Percentiles rank a stretch among this genome's conserved stretches.
These are phyloP conservation scores for Sordariomycetes sp. DNA, from an alignment of 2,329 filamentous ascomycete genomes.

Conservation along the genomic window DNA sequence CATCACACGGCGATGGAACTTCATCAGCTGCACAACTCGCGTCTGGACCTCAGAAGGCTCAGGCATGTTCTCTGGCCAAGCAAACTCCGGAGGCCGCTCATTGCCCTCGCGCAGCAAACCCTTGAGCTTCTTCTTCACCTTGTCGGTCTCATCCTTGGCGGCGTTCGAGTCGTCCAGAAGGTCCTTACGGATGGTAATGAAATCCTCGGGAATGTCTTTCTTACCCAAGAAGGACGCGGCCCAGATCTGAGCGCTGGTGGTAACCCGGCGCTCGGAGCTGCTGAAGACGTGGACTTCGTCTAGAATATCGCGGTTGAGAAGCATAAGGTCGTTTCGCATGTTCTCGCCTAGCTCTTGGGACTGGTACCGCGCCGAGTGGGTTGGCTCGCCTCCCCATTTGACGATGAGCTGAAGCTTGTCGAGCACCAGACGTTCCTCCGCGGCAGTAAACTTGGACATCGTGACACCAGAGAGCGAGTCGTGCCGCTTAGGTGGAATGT, in stretches of 20 bases:
- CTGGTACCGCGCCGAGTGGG: slow-evolving; percentile 93
- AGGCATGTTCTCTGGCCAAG: slow-evolving; percentile 93
- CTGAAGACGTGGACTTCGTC: slow-evolving; percentile 93
- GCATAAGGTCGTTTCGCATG: slow-evolving; percentile 87
- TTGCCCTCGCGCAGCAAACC: slow-evolving; percentile 85
- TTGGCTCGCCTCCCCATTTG: slow-evolving; percentile 98
- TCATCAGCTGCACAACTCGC: slow-evolving; percentile 91
- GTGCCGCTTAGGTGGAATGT: slow-evolving; percentile 48
- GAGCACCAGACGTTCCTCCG: slow-evolving; percentile 83
- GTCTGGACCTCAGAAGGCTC: slow-evolving; percentile 90
- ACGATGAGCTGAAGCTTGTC: slow-evolving; percentile 97
- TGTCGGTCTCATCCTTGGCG: slow-evolving; percentile 98
- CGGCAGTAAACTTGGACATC: slow-evolving; percentile 87
- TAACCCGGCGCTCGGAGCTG: slow-evolving; percentile 89
- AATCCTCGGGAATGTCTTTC: slow-evolving; percentile 76
- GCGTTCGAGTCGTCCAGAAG: slow-evolving; percentile 95
- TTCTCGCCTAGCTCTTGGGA: slow-evolving; percentile 90
- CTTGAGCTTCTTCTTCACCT: slow-evolving; percentile 99
- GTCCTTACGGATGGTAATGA: slow-evolving; percentile 87
- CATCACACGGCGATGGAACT: slow-evolving; percentile 94
- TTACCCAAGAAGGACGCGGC: slow-evolving; percentile 79
- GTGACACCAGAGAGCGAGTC: slow-evolving; percentile 86
- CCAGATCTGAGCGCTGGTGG: slow-evolving; percentile 94
- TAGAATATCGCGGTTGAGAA: slow-evolving; percentile 86
- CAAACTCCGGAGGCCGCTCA: slow-evolving; percentile 87